phyloP scores from a whole-genome alignment of 345 rosid species.

The Melaleuca alternifolia region DNA sequence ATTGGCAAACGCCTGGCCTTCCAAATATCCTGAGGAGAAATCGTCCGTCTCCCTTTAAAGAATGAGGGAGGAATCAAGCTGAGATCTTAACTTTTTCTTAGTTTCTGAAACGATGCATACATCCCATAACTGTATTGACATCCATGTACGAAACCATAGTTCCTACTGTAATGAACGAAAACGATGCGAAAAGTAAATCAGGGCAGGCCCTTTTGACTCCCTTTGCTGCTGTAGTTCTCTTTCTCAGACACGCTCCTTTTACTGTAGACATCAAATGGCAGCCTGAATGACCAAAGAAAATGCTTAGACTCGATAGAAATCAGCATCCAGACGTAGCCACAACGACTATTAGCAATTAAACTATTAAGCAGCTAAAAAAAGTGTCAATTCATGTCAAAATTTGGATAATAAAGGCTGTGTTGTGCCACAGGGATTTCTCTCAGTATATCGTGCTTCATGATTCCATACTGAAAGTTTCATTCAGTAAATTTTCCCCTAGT shows the following conservation, averaged over 20 bases:
- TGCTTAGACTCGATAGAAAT: neutral
- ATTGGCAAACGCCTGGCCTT: neutral
- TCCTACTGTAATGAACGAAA: neutral
- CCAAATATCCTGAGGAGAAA: neutral
- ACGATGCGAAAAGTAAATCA: slow-evolving; percentile 2
- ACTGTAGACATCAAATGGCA: slow-evolving; percentile 39
- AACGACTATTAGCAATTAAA: neutral
- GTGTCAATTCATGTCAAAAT: neutral
- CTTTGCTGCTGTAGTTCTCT: slow-evolving; percentile 39
- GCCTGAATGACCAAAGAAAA: slow-evolving; percentile 26
- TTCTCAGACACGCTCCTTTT: slow-evolving; percentile 43
- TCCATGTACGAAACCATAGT: neutral
- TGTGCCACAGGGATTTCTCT: neutral
- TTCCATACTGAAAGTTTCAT: neutral
- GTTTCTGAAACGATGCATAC: neutral
- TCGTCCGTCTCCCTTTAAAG: neutral
- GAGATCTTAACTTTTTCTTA: neutral
- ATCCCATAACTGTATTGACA: neutral
- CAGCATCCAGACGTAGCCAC: neutral
- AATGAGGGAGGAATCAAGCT: neutral
- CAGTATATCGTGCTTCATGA: neutral
- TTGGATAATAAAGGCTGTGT: neutral
- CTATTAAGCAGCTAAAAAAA: neutral
- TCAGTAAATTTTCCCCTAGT: neutral
- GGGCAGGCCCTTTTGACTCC: slow-evolving; percentile 14